These are phyloP conservation scores for Candida xyloterini DNA, from an alignment of 805 yeast genomes.

Conservation along the genomic window DNA sequence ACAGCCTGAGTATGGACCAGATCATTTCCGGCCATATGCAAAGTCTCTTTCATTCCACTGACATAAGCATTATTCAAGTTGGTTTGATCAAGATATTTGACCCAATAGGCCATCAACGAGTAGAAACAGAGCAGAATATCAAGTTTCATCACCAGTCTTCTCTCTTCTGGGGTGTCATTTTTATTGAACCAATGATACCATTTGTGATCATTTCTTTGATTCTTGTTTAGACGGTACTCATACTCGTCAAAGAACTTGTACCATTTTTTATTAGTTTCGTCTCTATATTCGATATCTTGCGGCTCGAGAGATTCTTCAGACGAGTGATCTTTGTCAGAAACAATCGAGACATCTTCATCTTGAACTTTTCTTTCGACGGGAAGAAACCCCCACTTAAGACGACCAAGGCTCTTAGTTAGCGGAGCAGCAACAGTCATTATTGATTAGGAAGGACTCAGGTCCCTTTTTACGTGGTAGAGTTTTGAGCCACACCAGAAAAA, in stretches of 20 bases:
- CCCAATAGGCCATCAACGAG: slow-evolving; percentile 62
- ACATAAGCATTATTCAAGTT: slow-evolving; percentile 60
- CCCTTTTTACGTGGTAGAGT: background rate
- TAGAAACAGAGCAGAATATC: slow-evolving; percentile 52
- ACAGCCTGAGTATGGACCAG: slow-evolving; percentile 27
- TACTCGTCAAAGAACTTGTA: slow-evolving; percentile 56
- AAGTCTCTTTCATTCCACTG: slow-evolving; percentile 59
- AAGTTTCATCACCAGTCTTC: slow-evolving; percentile 45
- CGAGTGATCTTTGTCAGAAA: background rate
- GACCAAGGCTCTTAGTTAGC: too few relatives aligned
- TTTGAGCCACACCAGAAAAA: background rate
- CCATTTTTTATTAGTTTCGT: slow-evolving; percentile 33
- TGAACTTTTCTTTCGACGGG: slow-evolving; percentile 1
- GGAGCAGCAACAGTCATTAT: background rate
- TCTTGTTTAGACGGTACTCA: slow-evolving; percentile 43
- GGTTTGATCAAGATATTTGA: slow-evolving; percentile 59
- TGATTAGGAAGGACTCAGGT: background rate
- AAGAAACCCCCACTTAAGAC: slow-evolving; percentile 1
- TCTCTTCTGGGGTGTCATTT: slow-evolving; percentile 46
- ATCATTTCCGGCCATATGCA: slow-evolving; percentile 26
- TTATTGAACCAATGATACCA: slow-evolving; percentile 58
- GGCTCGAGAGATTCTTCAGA: background rate
- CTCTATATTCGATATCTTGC: slow-evolving; percentile 4
- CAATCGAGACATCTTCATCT: background rate
- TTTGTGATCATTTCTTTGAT: slow-evolving; percentile 23